Percentiles rank a stretch among this genome's conserved stretches.
phyloP scores from a whole-genome alignment of 2,329 filamentous ascomycete genomes.

The Fusarium concolor region DNA sequence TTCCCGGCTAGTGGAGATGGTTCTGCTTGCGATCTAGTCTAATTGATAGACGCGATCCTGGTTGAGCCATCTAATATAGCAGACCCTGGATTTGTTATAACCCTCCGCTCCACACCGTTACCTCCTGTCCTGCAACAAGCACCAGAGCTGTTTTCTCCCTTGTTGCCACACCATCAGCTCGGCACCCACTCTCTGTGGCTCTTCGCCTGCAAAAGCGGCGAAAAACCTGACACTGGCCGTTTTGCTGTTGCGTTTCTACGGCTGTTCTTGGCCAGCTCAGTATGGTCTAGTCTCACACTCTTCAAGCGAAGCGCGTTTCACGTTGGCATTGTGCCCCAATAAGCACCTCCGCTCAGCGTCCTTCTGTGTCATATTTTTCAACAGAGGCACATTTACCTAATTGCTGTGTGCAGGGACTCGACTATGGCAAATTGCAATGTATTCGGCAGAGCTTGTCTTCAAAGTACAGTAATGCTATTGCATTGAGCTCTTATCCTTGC shows the following conservation, averaged over 20 bases:
- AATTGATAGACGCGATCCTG: slow-evolving; percentile 40
- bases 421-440: slow-evolving; percentile 44
- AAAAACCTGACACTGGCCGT: slow-evolving; percentile 34
- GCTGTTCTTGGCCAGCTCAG: slow-evolving; percentile 42
- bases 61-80: slow-evolving; percentile 47
- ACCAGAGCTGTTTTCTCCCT: slow-evolving; percentile 42
- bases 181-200: slow-evolving; percentile 34
- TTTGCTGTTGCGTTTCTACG: slow-evolving; percentile 30
- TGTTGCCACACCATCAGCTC: slow-evolving; percentile 45
- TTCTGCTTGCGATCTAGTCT: slow-evolving; percentile 45
- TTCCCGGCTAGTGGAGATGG: slow-evolving; percentile 44
- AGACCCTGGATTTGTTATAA: slow-evolving; percentile 48
- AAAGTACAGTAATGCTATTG: slow-evolving; percentile 25
- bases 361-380: slow-evolving; percentile 38
- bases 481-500: slow-evolving; percentile 40
- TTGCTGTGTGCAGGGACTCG: slow-evolving; percentile 38
- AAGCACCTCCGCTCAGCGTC: slow-evolving; percentile 37
- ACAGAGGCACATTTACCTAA: slow-evolving; percentile 32
- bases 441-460: slow-evolving; percentile 36
- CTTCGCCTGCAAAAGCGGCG: slow-evolving; percentile 28
- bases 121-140: slow-evolving; percentile 40
- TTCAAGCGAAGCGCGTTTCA: slow-evolving; percentile 47
- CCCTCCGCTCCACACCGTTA: slow-evolving; percentile 43
- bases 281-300: slow-evolving; percentile 40
- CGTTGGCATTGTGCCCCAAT: slow-evolving; percentile 41